Evolutionary conservation across 495 filamentous ascomycete genomes (phyloP).

Genomic region (Lasiosphaeriaceae sp.): DNA sequence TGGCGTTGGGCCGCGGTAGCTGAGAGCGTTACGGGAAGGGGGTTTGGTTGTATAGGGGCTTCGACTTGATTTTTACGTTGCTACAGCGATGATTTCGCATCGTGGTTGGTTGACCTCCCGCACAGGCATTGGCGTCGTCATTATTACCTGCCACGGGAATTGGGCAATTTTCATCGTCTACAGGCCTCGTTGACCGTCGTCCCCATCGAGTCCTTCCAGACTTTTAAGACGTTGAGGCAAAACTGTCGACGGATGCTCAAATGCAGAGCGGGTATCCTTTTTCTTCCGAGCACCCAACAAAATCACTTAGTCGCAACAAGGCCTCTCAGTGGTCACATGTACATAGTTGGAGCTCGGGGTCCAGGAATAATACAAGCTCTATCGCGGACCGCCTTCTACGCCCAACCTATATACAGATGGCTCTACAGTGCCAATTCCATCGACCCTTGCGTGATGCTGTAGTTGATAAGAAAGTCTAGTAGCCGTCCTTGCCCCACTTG

Average conservation of each 20-base stretch:
- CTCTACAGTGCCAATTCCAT: neutral
- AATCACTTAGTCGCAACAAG: too few species aligned
- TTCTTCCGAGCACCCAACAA: too few species aligned
- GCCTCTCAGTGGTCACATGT: neutral
- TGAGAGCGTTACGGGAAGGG: slow-evolving; percentile 1
- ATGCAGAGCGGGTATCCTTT: too few species aligned
- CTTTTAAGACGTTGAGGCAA: too few species aligned
- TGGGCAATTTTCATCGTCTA: too few species aligned
- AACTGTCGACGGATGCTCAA: too few species aligned
- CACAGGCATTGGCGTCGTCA: too few species aligned
- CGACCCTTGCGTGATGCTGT: neutral
- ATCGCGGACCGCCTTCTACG: slow-evolving; percentile 7
- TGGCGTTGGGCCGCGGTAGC: slow-evolving; percentile 18
- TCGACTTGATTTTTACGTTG: slow-evolving; percentile 6
- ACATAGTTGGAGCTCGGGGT: neutral
- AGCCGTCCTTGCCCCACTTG: slow-evolving; percentile 94
- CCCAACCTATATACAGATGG: slow-evolving; percentile 19
- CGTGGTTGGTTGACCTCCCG: too few species aligned
- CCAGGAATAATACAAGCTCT: slow-evolving; percentile 23
- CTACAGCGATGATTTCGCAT: too few species aligned
- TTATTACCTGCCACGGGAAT: too few species aligned
- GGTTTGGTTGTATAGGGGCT: neutral
- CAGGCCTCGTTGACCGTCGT: too few species aligned
- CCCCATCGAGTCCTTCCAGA: too few species aligned
- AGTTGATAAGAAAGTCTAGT: slow-evolving; percentile 22